These are phyloP conservation scores for Lagenidium sp. DNA, from an alignment of 352 stramenopile genomes.

Conservation along the genomic window DNA sequence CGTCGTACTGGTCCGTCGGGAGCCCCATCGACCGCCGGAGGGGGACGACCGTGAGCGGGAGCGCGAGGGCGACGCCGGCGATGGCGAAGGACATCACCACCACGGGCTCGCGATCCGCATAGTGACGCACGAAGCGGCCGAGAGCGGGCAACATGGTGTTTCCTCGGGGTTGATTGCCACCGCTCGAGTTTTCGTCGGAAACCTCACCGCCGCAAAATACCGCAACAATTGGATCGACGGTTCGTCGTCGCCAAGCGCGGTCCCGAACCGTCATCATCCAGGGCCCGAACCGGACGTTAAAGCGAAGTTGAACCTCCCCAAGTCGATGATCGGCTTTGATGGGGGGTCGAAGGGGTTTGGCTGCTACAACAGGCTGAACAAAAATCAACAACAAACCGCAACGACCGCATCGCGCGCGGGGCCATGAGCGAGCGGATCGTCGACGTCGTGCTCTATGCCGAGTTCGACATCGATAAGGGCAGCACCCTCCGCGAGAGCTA, in stretches of 20 bases:
- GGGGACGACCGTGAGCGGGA: slow-evolving; percentile 76
- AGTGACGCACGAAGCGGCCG: slow-evolving; percentile 78
- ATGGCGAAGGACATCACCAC: slow-evolving; percentile 80
- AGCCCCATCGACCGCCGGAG: slow-evolving; percentile 77
- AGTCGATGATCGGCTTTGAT: slow-evolving; percentile 8
- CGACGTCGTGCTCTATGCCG: slow-evolving; percentile 69
- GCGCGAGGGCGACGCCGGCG: slow-evolving; percentile 47
- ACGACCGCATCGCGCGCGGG: no score
- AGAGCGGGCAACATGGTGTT: slow-evolving; percentile 15
- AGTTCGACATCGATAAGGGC: slow-evolving; percentile 86
- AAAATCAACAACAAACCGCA: no score
- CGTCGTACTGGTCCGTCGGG: slow-evolving; percentile 87
- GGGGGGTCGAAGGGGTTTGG: not conserved
- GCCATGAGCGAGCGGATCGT: slow-evolving; percentile 28
- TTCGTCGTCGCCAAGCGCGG: no score
- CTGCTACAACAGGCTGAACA: not conserved
- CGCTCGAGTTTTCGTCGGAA: no score
- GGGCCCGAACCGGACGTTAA: slow-evolving; percentile 1
- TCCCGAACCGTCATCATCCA: not conserved
- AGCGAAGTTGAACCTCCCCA: slow-evolving; percentile 1
- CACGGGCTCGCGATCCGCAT: slow-evolving; percentile 78
- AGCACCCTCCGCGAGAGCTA: slow-evolving; percentile 76
- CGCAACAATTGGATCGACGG: no score
- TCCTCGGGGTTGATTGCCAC: not conserved
- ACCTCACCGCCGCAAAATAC: no score